Conservation (phyloP, 2,329 filamentous ascomycete species). For the Meredithiella fracta region DNA sequence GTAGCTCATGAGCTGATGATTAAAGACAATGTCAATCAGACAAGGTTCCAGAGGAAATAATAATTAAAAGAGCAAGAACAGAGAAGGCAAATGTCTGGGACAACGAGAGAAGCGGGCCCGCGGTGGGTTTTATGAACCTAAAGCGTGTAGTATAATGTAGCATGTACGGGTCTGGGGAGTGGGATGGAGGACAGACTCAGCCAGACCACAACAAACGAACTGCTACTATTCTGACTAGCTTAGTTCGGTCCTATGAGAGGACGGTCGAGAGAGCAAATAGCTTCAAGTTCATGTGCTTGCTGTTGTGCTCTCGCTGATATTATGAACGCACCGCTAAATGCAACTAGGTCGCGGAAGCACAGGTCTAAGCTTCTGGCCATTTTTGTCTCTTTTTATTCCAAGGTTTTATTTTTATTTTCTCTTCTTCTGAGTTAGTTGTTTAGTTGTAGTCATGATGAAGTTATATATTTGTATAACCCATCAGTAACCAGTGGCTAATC, state of each 20-base stretch:
- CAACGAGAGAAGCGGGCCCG: neutral
- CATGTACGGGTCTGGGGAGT: no score
- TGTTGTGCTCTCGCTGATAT: neutral
- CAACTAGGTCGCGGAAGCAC: neutral
- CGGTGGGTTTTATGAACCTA: neutral
- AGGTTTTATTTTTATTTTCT: constrained; percentile 1
- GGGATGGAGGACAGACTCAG: neutral
- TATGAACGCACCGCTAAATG: neutral
- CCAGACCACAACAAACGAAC: neutral
- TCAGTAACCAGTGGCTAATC: no score
- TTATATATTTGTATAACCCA: no score
- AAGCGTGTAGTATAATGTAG: neutral
- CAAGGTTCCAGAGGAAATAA: neutral
- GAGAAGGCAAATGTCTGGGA: neutral
- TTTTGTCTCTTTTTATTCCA: neutral
- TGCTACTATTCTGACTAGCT: no score
- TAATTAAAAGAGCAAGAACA: neutral
- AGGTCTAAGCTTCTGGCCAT: neutral
- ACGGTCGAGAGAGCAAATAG: no score
- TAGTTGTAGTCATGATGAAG: neutral
- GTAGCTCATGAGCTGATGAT: neutral
- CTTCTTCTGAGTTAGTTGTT: neutral
- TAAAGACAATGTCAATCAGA: neutral
- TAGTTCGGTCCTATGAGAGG: no score
- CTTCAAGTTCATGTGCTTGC: neutral